These are phyloP conservation scores for Colletotrichum sublineola DNA, from an alignment of 2,329 filamentous ascomycete species.

Conservation along the genomic window DNA sequence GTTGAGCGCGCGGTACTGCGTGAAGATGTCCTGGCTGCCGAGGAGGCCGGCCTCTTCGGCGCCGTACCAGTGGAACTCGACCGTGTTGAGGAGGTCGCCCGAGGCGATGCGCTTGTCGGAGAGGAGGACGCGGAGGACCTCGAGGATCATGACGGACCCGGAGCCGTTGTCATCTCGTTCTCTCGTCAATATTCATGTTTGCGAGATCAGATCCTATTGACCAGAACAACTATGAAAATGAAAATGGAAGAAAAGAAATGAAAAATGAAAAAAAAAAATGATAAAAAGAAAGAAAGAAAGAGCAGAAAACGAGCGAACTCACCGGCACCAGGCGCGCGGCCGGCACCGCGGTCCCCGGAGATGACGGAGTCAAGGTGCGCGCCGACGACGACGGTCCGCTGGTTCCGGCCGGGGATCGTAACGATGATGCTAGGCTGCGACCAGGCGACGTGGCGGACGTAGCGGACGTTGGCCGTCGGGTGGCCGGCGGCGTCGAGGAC, in stretches of 20 bases:
- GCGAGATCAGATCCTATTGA: neutral
- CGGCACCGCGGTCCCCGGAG: constrained; percentile 76
- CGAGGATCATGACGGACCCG: constrained; percentile 83
- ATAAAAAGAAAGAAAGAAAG: no score
- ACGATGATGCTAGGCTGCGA: constrained; percentile 83
- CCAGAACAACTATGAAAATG: no score
- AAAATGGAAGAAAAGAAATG: no score
- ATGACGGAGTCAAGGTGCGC: constrained; percentile 88
- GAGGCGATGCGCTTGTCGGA: constrained; percentile 71
- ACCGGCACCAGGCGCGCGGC: constrained; percentile 76
- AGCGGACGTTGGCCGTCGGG: constrained; percentile 69
- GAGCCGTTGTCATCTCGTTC: constrained; percentile 78
- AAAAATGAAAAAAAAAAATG: no score
- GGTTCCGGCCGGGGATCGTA: constrained; percentile 79
- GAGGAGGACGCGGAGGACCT: constrained; percentile 80
- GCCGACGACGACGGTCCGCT: constrained; percentile 80
- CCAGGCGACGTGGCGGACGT: constrained; percentile 77
- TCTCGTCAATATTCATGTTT: neutral
- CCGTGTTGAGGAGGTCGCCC: constrained; percentile 76
- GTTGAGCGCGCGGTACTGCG: constrained; percentile 51
- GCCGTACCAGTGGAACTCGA: constrained; percentile 91
- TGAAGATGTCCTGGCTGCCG: constrained; percentile 71
- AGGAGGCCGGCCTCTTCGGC: constrained; percentile 86
- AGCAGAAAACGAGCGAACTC: neutral
- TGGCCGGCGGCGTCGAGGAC: constrained; percentile 74